phyloP scores from a whole-genome alignment of 2,329 filamentous ascomycete genomes.

The Calonectria multiphialidica region DNA sequence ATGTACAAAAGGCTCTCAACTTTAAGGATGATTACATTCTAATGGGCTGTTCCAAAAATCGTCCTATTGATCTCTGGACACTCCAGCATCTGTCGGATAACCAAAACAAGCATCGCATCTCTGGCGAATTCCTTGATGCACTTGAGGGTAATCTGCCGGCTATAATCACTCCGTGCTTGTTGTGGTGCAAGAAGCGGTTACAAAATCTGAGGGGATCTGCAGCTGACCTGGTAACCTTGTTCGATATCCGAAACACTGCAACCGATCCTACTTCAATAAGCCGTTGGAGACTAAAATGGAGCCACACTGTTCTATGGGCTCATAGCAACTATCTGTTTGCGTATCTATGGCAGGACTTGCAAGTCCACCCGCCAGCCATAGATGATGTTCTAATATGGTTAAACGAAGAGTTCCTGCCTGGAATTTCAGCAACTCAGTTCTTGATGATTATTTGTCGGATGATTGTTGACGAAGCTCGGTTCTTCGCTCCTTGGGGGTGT shows the following conservation, averaged over 20 bases:
- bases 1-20: not conserved
- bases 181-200: constrained; percentile 7
- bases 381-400: not conserved
- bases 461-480: constrained; percentile 1
- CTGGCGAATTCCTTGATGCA: not conserved
- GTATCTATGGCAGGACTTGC: not conserved
- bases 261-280: not conserved
- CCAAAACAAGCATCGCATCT: not conserved
- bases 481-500: not conserved
- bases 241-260: not conserved
- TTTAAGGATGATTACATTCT: not conserved
- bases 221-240: not conserved
- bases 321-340: not conserved
- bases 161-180: not conserved
- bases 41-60: not conserved
- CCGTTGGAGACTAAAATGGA: not conserved
- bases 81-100: not conserved
- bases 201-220: not conserved
- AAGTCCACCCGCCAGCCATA: not conserved
- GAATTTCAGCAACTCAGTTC: not conserved
- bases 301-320: not conserved
- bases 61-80: constrained; percentile 1
- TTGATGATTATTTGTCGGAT: constrained; percentile 14
- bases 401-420: not conserved
- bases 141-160: not conserved